A percentile compares a stretch with the other conserved stretches of the same genome.
These are phyloP conservation scores for Neckera pumila DNA, from an alignment of 225 moss, liverwort and hornwort species.

Conservation along the genomic window DNA sequence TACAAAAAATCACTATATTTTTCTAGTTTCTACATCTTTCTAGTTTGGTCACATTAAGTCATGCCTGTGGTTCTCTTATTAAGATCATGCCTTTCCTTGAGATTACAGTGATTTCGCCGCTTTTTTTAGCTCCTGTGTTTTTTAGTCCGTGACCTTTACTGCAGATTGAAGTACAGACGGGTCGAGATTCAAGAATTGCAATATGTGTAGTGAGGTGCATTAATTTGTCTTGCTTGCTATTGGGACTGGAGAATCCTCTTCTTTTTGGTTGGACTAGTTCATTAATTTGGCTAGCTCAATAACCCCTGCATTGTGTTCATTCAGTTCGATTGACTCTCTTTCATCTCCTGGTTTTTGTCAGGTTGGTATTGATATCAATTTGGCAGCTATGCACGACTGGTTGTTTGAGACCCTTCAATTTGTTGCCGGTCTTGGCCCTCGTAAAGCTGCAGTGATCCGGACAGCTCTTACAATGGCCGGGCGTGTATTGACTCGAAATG, in stretches of 20 bases:
- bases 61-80: neutral
- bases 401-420: conserved; percentile 83
- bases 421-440: conserved; percentile 85
- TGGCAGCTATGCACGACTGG: conserved; percentile 80
- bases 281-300: neutral
- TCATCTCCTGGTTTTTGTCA: conserved; percentile 17
- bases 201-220: neutral
- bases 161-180: neutral
- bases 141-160: neutral
- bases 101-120: neutral
- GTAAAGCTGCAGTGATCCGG: conserved; percentile 75
- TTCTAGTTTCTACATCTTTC: too few species aligned
- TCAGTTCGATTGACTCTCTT: neutral
- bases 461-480: conserved; percentile 61
- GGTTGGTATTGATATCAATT: conserved; percentile 90
- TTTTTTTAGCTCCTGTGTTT: neutral
- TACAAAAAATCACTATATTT: too few species aligned
- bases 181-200: neutral
- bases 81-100: neutral
- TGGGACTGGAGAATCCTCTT: neutral
- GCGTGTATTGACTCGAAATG: conserved; percentile 63
- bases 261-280: neutral
- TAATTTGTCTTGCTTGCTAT: neutral
- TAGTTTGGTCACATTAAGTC: neutral
- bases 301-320: neutral